A percentile compares a stretch with the other conserved stretches of the same genome.
phyloP scores from a whole-genome alignment of 805 yeast genomes.

The Ogataea minuta region DNA sequence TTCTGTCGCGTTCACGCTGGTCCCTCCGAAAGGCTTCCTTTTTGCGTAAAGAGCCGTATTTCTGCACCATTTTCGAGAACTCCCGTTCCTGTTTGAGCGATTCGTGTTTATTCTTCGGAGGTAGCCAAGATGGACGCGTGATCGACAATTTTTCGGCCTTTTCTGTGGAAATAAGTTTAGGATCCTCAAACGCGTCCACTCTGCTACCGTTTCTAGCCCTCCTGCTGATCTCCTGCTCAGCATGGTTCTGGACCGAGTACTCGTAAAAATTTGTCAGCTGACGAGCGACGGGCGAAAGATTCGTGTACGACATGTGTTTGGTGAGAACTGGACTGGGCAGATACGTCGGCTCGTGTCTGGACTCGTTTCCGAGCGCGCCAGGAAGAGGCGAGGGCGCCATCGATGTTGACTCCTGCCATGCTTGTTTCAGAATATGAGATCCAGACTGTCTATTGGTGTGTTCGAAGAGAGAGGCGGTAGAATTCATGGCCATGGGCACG shows the following conservation, averaged over 20 bases:
- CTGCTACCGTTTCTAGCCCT: constrained; percentile 35
- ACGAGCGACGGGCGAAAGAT: constrained; percentile 36
- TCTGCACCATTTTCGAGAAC: constrained; percentile 39
- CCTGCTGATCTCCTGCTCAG: constrained; percentile 37
- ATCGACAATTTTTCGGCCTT: constrained; percentile 54
- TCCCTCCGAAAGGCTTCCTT: constrained; percentile 34
- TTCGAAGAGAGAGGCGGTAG: constrained; percentile 32
- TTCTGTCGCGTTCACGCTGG: constrained; percentile 30
- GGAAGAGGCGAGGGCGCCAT: constrained; percentile 51
- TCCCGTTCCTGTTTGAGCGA: constrained; percentile 55
- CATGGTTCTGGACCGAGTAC: constrained; percentile 35
- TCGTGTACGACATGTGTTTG: constrained; percentile 29
- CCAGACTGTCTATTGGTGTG: constrained; percentile 18
- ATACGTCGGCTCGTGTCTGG: constrained; percentile 9
- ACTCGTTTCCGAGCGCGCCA: constrained; percentile 29
- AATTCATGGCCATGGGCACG: constrained; percentile 47
- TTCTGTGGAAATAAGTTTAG: constrained; percentile 57
- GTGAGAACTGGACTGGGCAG: constrained; percentile 23
- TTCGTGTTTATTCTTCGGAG: constrained; percentile 59
- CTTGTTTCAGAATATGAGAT: constrained; percentile 25
- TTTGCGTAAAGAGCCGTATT: constrained; percentile 32
- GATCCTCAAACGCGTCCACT: constrained; percentile 52
- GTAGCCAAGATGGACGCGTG: constrained; percentile 69
- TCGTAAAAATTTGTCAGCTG: constrained; percentile 43
- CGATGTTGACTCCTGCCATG: constrained; percentile 29